Base-by-base conservation (phyloP, 495 filamentous ascomycete genomes). In the Daldinia decipiens region DNA sequence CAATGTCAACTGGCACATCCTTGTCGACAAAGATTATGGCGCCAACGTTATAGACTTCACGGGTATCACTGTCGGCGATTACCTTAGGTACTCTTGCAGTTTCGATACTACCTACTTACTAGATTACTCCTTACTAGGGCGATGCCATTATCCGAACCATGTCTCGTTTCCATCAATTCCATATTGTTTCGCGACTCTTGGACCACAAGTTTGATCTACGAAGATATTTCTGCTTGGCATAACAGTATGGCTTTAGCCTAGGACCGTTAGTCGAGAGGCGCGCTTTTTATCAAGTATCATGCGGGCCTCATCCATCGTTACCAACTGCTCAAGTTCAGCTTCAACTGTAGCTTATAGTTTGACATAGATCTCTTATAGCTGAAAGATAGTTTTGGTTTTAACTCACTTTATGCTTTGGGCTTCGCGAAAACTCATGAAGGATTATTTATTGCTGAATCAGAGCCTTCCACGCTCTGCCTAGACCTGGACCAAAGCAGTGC, bases 291-390 rank as follows among this genome's bases (percentile, higher is more conserved):
- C 43, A 47, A 24, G 24, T 55, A 39, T 40, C 24, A 62, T 72
- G 65, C 56, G 47, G 31, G 55, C 31, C 26, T 29, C 65, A 64
- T 61, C 26, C 59, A 47, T 57, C 61, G 51, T 61, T 29, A 47
- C 36, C 51, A 57, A 61, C 32, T n/a, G n/a, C 8, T 27, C 29
- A 4, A 26, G 32, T 31, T 59, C 61, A 60, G 51, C 65, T n/a
- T 19, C 40, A 43, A 65, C 32, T 52, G 45, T 40, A 56, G 21
- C 38, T 27, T 59, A 68, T 58, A 65, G 43, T 61, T 61, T 65
- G 61, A 53, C 53, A 67, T 52, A 65, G 50, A 61, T 58, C 60
- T 47, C 15, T 31, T 43, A 15, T 62, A 68, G 65, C 70, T 68
- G 65, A 68, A 68, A 57, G 50, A 43, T 21, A 66, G 64, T 60